Conservation (phyloP, 1,139 yeast species). For the Saccharomycopsis phalli region DNA sequence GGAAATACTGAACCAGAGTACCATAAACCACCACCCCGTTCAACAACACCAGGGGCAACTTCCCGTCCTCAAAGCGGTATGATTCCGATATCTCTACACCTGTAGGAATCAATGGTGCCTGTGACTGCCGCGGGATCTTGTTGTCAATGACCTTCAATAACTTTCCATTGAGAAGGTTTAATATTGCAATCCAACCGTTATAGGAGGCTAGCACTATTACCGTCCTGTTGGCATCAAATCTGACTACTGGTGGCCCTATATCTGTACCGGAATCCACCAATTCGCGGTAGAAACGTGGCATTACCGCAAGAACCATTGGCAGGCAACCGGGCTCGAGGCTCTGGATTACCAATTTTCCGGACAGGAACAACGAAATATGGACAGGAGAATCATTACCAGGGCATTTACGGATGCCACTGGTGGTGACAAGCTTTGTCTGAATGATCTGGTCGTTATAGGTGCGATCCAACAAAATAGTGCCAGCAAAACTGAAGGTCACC, state of each 20-base stretch:
- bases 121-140: constrained; percentile 9
- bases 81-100: not conserved
- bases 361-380: constrained; percentile 8
- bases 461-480: no score
- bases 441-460: no score
- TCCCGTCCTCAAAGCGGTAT: not conserved
- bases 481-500: not conserved
- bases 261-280: not conserved
- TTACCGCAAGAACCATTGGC: constrained; percentile 9
- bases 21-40: constrained; percentile 15
- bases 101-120: not conserved
- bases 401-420: not conserved
- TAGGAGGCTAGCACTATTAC: constrained; percentile 12
- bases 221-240: constrained; percentile 14
- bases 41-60: constrained; percentile 8
- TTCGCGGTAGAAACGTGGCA: constrained; percentile 12
- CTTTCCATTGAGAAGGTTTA: constrained; percentile 18
- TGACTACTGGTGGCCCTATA: constrained; percentile 10
- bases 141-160: constrained; percentile 15
- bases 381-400: constrained; percentile 16
- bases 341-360: constrained; percentile 16
- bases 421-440: constrained; percentile 13
- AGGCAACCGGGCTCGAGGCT: not conserved
- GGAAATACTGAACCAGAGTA: constrained; percentile 18
- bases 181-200: constrained; percentile 19